Base-by-base conservation (phyloP, 2,329 filamentous ascomycete genomes). In the Alternaria rosae region DNA sequence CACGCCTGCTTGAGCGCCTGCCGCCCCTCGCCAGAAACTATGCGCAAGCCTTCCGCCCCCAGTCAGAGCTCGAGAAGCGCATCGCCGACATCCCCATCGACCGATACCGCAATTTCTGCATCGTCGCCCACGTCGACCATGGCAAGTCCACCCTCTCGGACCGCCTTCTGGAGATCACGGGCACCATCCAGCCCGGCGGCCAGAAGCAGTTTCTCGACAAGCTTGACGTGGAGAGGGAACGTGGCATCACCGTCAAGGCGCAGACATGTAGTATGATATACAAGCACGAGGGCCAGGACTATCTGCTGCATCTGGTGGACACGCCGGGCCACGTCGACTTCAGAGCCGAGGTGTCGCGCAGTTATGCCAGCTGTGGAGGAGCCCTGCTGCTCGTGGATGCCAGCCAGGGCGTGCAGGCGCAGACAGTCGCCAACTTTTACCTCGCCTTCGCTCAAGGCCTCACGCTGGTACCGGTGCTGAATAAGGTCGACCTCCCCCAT, bases 261-360 rank as follows among this genome's bases (percentile, higher is more conserved):
- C 95, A 99, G 83, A 98, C 95, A 59, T 98, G 95, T 81, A 95
- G 91, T 58, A 99, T 99, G 95, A 87, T 99, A 54, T 97, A 97
- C 83, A 93, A 91, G 26, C 85, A 97, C 81, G 84, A 91, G 17
- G 94, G 92, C 15, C 83, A 91, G 30, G 95, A 99, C 79, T 98
- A 98, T 78, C 86, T 99, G 59, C 85, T 99, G 28, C 95, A 99
- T 80, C 86, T 99, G 26, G 94, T 99, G 59, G 95, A 99, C 79
- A 99, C 95, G 0, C 95, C 95, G 0, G 95, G 95, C 26, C 95
- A 99, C 82, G 95, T 99, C 60, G 95, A 99, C 82, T 99, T 99
- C 80, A 88, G 95, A 58, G 95, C 95, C 50, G 95, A 99, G 80
- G 95, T 99, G 11, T 96, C 93, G 32, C 88, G 95, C 50, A 97